Evolutionary conservation across 192 early-diverging fungal genomes (phyloP).

Genomic region (Coemansia sp.): DNA sequence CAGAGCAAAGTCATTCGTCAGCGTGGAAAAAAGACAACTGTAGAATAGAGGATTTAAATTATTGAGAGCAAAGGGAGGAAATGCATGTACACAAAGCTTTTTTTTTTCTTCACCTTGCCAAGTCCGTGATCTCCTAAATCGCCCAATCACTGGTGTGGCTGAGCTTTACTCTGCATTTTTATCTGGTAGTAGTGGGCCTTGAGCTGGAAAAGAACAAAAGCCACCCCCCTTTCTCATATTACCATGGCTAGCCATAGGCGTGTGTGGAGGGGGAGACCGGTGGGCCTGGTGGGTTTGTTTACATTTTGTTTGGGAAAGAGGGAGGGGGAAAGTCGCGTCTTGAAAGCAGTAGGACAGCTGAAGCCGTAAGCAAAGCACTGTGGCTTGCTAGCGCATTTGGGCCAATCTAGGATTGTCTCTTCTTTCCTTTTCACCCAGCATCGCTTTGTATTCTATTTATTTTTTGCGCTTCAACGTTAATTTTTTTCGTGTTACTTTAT

Average conservation of each 20-base stretch:
- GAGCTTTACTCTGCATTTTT: not conserved
- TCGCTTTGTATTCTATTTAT: not conserved
- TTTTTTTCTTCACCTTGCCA: no score
- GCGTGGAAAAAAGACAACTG: not conserved
- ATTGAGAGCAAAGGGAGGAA: not conserved
- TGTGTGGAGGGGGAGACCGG: no score
- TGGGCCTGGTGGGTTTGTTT: not conserved
- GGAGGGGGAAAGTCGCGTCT: not conserved
- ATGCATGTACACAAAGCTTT: not conserved
- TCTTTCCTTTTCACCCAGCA: not conserved
- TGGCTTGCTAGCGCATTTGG: not conserved
- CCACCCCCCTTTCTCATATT: no score
- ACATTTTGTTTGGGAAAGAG: not conserved
- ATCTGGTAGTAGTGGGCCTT: no score
- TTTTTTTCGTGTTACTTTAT: not conserved
- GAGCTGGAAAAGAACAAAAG: no score
- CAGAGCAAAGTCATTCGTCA: not conserved
- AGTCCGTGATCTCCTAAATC: no score
- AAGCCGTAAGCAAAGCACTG: not conserved
- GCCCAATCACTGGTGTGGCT: not conserved
- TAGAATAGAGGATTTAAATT: not conserved
- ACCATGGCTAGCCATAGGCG: no score
- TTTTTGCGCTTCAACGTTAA: not conserved
- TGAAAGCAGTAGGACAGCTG: not conserved
- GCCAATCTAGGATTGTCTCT: not conserved